A percentile compares a stretch with the other conserved stretches of the same genome.
These are phyloP conservation scores for Quercus alba DNA, from an alignment of 306 rosid species.

Conservation along the genomic window DNA sequence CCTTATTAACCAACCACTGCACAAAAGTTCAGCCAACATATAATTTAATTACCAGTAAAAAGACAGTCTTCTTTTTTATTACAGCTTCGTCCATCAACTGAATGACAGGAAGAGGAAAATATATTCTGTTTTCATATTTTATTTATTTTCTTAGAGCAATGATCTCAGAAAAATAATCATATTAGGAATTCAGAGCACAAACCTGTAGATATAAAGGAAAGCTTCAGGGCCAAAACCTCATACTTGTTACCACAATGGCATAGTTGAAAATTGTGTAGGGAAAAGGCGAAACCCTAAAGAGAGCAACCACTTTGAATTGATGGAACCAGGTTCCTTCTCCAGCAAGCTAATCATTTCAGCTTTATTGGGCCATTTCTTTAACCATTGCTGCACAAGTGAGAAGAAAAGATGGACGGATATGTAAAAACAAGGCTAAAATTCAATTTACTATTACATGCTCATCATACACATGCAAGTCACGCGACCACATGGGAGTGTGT, in stretches of 20 bases:
- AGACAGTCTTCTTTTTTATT: too few relatives aligned
- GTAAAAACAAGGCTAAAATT: not conserved
- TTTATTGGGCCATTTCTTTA: constrained; percentile 81
- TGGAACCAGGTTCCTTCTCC: constrained; percentile 92
- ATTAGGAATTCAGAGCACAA: too few relatives aligned
- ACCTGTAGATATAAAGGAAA: too few relatives aligned
- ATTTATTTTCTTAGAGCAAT: too few relatives aligned
- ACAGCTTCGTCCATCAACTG: too few relatives aligned
- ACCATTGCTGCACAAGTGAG: constrained; percentile 69
- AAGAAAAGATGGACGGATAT: constrained; percentile 4
- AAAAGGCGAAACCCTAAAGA: constrained; percentile 89
- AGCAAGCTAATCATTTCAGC: constrained; percentile 88
- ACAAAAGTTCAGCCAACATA: not conserved
- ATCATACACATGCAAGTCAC: too few relatives aligned
- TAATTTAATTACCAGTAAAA: not conserved
- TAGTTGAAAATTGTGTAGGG: constrained; percentile 97
- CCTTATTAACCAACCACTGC: constrained; percentile 85
- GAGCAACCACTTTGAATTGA: constrained; percentile 87
- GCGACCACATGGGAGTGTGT: too few relatives aligned
- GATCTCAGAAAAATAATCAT: too few relatives aligned
- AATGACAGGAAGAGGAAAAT: not conserved
- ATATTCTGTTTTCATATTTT: too few relatives aligned
- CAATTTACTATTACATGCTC: too few relatives aligned
- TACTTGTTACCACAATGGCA: constrained; percentile 80
- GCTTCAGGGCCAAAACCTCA: constrained; percentile 60